Base-by-base conservation (phyloP, 2,329 filamentous ascomycete genomes). In the Fusarium torreyae region DNA sequence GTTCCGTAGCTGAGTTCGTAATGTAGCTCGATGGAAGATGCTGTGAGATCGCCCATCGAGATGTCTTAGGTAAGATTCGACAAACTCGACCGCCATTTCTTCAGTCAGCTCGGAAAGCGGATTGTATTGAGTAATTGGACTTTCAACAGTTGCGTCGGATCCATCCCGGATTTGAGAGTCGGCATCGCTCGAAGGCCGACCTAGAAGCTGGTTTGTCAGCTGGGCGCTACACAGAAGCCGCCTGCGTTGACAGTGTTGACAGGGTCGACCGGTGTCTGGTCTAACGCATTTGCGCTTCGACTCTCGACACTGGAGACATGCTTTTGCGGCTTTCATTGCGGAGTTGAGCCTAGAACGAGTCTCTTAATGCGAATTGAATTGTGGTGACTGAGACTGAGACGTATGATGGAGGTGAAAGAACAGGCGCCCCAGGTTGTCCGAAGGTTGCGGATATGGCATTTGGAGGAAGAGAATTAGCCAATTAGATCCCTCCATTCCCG, bases 281-380 rank as follows among this genome's bases (percentile, higher is more conserved):
- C 28, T 55, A 24, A 38, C 24, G 26, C 53, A 61, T 14, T 38
- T 56, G n/a, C 52, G 40, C 31, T 61, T 61, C 24, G 44, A 17
- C 7, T 45, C 44, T 13, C 58, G 17, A 4, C 58, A 61, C 4
- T 61, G 58, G 13, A 34, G 18, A 26, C 58, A 61, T 15, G 58
- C 40, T 7, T 9, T 57, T 26, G 48, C n/a, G 5, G 36, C 20
- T 36, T 57, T 61, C 58, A 61, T 61, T 2, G 11, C 33, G 15
- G n/a, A 42, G n/a, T 13, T 10, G 10, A 15, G 9, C 13, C 36
- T 38, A 38, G 36, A 38, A 5, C 15, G 9, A 8, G 15, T 38
- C 15, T 9, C 17, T 38, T 17, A 5, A n/a, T 38, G 28, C 36
- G n/a, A 15, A n/a, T 18, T 38, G 36, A 38, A 17, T n/a, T 15